Evolutionary conservation across 371 early-diverging fungal species (phyloP), one percentile per base, ranked within the genome.

Genomic region (Dentiscutata heterogama): DNA sequence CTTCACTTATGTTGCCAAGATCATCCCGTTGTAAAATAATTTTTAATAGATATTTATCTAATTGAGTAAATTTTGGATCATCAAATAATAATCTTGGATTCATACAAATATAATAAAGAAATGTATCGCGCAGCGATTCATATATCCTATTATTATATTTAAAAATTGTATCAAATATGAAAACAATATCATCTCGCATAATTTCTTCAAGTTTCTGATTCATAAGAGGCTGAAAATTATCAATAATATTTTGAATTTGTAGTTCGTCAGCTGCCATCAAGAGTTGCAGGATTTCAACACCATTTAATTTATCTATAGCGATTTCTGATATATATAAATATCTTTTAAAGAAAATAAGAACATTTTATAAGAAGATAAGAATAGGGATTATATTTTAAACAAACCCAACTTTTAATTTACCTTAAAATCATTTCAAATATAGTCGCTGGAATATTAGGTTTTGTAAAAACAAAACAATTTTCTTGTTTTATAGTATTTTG

Each of bases 251-350:
- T 71, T 56, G 29, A 29, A 80, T n/a, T 25, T 65, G 16, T 35
- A 80, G 29, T 80, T 80, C 80, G 10, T 80, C 80, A 6, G 72
- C 27, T 39, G 80, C 71, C 1, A 71, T 35, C 35, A 80, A 54
- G 53, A 80, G 13, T 4, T 31, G 25, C 2, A 78, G 20, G 16
- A 78, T 42, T 65, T 63, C 63, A 20, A 42, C 16, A 1, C 50
- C 50, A 25, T 65, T 35, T 25, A 56, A n/a, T 65, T 51, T 35
- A 31, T 65, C 53, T 18, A 67, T 31, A 27, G 31, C 67, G 53
- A 79, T 79, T 27, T 10, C 2, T 10, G 64, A 65, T 13, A 31
- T 67, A 67, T 79, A 79, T n/a, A 79, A 65, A 79, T 65, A 79
- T 27, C 42, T 72, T 18, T 58, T 58, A 22, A 20, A n/a, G 58